Evolutionary conservation across 2,329 filamentous ascomycete genomes (phyloP).

Genomic region (Ceratocystis cacaofunesta): DNA sequence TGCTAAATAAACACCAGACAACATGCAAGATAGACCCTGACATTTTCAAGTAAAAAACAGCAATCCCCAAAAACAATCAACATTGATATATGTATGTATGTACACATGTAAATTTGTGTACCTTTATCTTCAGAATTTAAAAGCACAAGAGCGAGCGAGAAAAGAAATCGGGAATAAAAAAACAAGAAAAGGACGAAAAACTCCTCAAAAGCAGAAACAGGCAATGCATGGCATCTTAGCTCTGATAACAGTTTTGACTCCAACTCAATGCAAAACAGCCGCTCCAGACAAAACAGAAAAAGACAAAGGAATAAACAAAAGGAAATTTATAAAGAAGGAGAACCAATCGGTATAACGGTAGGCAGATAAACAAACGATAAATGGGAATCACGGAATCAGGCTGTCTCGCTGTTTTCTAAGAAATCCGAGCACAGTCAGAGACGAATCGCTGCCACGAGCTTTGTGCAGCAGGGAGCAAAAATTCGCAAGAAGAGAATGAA

Average conservation of each 20-base stretch:
- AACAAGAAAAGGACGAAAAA: not conserved
- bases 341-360: not conserved
- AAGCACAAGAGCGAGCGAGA: not conserved
- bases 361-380: slow-evolving; percentile 4
- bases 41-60: not conserved
- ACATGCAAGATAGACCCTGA: not conserved
- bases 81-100: slow-evolving; percentile 1
- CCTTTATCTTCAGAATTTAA: not conserved
- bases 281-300: slow-evolving; percentile 1
- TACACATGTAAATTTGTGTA: not conserved
- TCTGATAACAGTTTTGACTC: slow-evolving; percentile 6
- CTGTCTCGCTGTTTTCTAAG: not conserved
- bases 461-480: not conserved
- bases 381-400: slow-evolving; percentile 10
- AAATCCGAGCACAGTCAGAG: not conserved
- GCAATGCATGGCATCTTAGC: not conserved
- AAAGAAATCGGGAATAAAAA: not conserved
- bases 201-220: not conserved
- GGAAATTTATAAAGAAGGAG: not conserved
- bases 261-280: slow-evolving; percentile 2
- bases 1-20: not conserved
- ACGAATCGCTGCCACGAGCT: not conserved
- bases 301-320: slow-evolving; percentile 6
- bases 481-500: slow-evolving; percentile 2
- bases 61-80: not conserved